These are phyloP conservation scores for Schizopora paradoxa DNA, from an alignment of 1,284 basidiomycete genomes.

Conservation along the genomic window DNA sequence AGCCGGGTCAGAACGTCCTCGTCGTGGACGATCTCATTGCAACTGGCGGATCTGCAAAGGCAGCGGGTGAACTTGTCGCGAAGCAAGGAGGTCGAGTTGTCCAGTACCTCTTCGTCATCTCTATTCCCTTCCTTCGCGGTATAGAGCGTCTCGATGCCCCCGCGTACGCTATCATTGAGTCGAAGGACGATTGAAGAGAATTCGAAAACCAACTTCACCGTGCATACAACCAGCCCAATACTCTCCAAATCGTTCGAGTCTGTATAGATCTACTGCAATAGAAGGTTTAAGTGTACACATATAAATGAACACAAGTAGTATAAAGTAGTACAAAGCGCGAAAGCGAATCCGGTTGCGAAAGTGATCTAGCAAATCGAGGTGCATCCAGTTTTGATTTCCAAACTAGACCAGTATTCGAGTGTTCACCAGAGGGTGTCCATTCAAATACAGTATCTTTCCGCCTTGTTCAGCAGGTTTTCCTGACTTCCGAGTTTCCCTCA, in stretches of 20 bases:
- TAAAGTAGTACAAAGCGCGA: too few relatives aligned
- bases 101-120: conserved; percentile 95
- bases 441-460: conserved; percentile 51
- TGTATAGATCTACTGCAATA: too few relatives aligned
- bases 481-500: conserved; percentile 19
- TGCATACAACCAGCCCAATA: too few relatives aligned
- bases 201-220: too few relatives aligned
- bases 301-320: too few relatives aligned
- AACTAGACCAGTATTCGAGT: conserved; percentile 60
- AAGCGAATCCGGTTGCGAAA: too few relatives aligned
- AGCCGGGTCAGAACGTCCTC: conserved; percentile 79
- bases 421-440: conserved; percentile 71
- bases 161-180: conserved; percentile 78
- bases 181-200: conserved; percentile 56
- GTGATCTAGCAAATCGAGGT: too few relatives aligned
- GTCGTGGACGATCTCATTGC: conserved; percentile 97
- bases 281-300: too few relatives aligned
- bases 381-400: too few relatives aligned
- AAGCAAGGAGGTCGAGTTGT: conserved; percentile 80
- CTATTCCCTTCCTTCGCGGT: conserved; percentile 81
- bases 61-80: conserved; percentile 86
- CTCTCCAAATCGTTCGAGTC: too few relatives aligned
- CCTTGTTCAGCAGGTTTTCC: conserved; percentile 16
- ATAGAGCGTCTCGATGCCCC: conserved; percentile 80
- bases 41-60: conserved; percentile 92